Base-by-base conservation (phyloP, 129 eudicot species). In the Flaveria bidentis region DNA sequence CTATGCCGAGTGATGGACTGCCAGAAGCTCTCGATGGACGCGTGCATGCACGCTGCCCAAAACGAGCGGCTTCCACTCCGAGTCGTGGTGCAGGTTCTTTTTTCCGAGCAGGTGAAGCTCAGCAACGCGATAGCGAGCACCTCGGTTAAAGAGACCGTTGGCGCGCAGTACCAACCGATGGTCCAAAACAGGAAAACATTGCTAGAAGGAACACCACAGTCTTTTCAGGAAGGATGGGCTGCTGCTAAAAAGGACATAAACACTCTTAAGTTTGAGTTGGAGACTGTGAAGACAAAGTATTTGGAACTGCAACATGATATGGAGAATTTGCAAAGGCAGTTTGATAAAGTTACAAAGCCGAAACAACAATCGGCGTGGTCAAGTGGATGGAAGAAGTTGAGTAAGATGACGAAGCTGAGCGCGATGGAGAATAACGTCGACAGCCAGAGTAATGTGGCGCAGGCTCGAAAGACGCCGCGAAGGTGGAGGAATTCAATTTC, bases 401-500 rank as follows among this genome's bases (percentile, higher is more conserved):
- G 97, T 74, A 90, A 87, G 81, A 84, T 93, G 0, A 80, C 90
- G 1, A 93, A 88, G 86, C 89, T 72, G 71, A 87, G 42, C 3
- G 74, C 81, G 4, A 15, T 78, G 50, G 98, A 93, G 46, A 80
- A 57, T 23, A 84, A 90, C 9, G 97, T 86, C 2, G 92, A 86
- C 18, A 73, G 86, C 17, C 96, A 84, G 73, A 55, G 49, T 73
- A 82, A 76, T 25, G 81, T 69, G 56, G 80, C 87, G 17, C 90
- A 90, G 18, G 85, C 89, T 18, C 81, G 88, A 79, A 93, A 93
- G 88, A 28, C 84, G 2, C 86, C 97, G 25, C 82, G 98, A 84
- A 90, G 97, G 85, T 93, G 98, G 98, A 90, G 98, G 81, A 93
- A 93, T 69, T 93, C 97, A 18, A 93, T 90, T 73, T 90, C 98